Evolutionary conservation across 306 rosid genomes (phyloP).

Genomic region (Trifolium fragiferum): DNA sequence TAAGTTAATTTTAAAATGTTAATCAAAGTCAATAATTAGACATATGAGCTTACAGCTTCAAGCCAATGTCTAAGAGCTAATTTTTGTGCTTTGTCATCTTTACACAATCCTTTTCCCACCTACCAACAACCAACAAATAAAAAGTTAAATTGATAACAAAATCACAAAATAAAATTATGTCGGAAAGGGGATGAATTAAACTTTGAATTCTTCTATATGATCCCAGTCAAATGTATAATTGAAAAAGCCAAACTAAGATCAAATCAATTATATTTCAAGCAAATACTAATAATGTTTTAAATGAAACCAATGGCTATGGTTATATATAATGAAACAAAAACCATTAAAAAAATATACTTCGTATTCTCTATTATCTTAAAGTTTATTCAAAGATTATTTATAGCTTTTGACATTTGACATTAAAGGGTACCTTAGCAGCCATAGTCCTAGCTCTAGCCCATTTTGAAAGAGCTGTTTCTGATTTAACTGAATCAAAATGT

Average conservation of each 20-base stretch:
- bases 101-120: constrained; percentile 93
- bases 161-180: constrained; percentile 17
- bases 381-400: constrained; percentile 34
- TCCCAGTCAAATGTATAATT: constrained; percentile 46
- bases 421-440: constrained; percentile 78
- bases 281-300: not conserved
- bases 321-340: not conserved
- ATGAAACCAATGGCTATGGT: constrained; percentile 28
- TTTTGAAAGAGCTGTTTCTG: constrained; percentile 73
- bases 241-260: constrained; percentile 23
- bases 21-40: constrained; percentile 15
- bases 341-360: constrained; percentile 5
- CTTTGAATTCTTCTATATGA: constrained; percentile 45
- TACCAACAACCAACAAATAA: constrained; percentile 37
- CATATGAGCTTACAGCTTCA: constrained; percentile 76
- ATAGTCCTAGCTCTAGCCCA: constrained; percentile 81
- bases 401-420: not conserved
- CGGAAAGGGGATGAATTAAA: constrained; percentile 32
- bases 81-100: constrained; percentile 79
- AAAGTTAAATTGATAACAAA: constrained; percentile 1
- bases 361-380: not conserved
- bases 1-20: not conserved
- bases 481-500: constrained; percentile 57
- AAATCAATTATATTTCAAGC: constrained; percentile 19
- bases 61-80: constrained; percentile 89